Evolutionary conservation across 225 moss, liverwort and hornwort species (phyloP), one percentile per base, ranked within the genome.

Genomic region (Takakia lepidozioides): DNA sequence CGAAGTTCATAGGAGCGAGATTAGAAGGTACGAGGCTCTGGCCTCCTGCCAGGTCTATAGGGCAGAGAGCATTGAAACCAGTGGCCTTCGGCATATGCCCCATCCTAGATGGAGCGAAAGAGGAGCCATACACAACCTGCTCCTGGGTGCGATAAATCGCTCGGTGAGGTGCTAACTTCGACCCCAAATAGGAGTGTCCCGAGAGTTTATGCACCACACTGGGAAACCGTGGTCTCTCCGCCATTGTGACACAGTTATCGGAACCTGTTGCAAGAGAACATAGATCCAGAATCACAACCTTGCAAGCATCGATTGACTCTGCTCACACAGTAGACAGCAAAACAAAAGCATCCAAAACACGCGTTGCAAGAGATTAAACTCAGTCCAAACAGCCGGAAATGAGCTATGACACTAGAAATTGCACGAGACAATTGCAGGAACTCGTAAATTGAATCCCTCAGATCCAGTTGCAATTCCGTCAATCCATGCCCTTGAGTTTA

Each of bases 131-230:
- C 9, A 21, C 52, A n/a, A 38, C 6, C 14, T 24, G 37, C 38
- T 53, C 37, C 68, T 69, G 63, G 2, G 56, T 7, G 8, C 11
- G 32, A 2, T 69, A 53, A 68, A 57, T 45, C 5, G 51, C 60
- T 1, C 52, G 68, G 38, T 59, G 11, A 0, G 73, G 67, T 8
- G 74, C 74, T 64, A 64, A 47, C 1, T 48, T 53, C 0, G 61
- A 74, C 0, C 74, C 57, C 52, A 74, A 48, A 32, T 65, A 69
- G 14, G 74, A 69, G 57, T 60, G 65, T 21, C 74, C 69, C 27
- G 69, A 52, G 69, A 74, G 57, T 19, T 74, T 74, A 3, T 52
- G 51, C 34, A 69, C 65, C 57, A 74, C 64, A 50, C 60, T 61
- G 11, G 74, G 74, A 2, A 69, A 61, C 25, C 54, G 52, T 1